Conservation (phyloP, 1,284 basidiomycete species). For the Trichosporon faecale region DNA sequence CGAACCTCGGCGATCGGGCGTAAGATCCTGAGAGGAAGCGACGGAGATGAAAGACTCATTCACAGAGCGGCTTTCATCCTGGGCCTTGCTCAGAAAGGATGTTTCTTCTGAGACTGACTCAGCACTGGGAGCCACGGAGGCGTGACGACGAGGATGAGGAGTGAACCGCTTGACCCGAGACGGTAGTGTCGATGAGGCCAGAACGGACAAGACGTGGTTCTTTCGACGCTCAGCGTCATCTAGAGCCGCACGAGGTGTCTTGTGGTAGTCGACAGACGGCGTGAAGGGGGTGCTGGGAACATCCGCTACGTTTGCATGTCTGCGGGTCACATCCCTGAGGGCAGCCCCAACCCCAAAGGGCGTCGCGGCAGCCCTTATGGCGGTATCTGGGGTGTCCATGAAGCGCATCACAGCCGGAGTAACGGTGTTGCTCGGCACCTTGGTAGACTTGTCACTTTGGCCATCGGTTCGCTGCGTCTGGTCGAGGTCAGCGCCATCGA, state of each 20-base stretch:
- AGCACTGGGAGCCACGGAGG: conserved; percentile 30
- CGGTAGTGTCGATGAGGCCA: conserved; percentile 34
- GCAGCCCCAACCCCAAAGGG: conserved; percentile 15
- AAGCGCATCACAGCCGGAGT: conserved; percentile 21
- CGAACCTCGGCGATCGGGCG: conserved; percentile 43
- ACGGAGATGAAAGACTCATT: conserved; percentile 50
- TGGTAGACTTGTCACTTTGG: neutral
- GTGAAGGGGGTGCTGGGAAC: conserved; percentile 25
- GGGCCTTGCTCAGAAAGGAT: neutral
- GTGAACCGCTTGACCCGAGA: conserved; percentile 33
- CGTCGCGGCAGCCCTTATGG: conserved; percentile 21
- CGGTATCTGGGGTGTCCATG: conserved; percentile 25
- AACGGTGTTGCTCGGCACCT: neutral
- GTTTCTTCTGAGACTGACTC: conserved; percentile 35
- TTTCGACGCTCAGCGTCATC: conserved; percentile 42
- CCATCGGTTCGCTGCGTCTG: neutral
- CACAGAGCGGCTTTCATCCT: conserved; percentile 5
- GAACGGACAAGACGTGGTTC: conserved; percentile 43
- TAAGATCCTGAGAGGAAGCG: conserved; percentile 50
- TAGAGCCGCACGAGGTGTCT: conserved; percentile 38
- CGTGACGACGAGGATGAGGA: conserved; percentile 40
- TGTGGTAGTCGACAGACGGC: conserved; percentile 14
- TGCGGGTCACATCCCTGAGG: conserved; percentile 35
- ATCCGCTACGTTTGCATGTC: conserved; percentile 26
- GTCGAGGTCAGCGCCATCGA: neutral